A percentile compares a stretch with the other conserved stretches of the same genome.
phyloP scores from a whole-genome alignment of 441 rosid genomes.

The Adansonia gregorii region DNA sequence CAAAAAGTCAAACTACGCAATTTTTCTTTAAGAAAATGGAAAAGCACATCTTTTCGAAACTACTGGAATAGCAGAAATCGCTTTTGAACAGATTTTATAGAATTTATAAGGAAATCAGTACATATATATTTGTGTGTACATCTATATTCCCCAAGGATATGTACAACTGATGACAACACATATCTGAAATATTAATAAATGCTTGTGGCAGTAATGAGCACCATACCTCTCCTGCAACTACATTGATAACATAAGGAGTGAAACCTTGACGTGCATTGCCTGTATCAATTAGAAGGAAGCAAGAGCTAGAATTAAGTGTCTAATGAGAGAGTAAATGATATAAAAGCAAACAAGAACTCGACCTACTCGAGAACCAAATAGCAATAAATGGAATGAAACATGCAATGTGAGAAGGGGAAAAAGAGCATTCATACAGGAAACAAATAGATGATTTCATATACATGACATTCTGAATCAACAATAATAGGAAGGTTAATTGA shows the following conservation, averaged over 20 bases:
- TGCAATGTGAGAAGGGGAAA: not conserved
- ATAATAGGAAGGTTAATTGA: not conserved
- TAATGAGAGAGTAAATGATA: not conserved
- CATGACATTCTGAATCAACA: not conserved
- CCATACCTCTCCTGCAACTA: slow-evolving; percentile 90
- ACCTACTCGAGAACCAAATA: not conserved
- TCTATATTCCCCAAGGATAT: not conserved
- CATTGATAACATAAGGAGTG: slow-evolving; percentile 77
- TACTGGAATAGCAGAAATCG: not conserved
- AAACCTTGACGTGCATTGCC: slow-evolving; percentile 85
- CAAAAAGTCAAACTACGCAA: not conserved
- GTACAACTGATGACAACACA: not conserved
- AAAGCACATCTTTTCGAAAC: not conserved
- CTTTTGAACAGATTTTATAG: not conserved
- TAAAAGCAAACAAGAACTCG: not conserved
- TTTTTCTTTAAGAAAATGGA: not conserved
- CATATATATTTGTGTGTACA: too few species aligned
- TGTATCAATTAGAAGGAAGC: slow-evolving; percentile 39
- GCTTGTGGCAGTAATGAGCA: not conserved
- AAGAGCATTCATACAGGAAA: not conserved
- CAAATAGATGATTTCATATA: not conserved
- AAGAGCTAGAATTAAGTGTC: slow-evolving; percentile 15
- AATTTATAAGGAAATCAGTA: not conserved
- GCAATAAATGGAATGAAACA: not conserved
- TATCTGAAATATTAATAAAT: not conserved